These are phyloP conservation scores for Phaeodactylum tricornutum DNA, from an alignment of 108 stramenopile species.

Conservation along the genomic window DNA sequence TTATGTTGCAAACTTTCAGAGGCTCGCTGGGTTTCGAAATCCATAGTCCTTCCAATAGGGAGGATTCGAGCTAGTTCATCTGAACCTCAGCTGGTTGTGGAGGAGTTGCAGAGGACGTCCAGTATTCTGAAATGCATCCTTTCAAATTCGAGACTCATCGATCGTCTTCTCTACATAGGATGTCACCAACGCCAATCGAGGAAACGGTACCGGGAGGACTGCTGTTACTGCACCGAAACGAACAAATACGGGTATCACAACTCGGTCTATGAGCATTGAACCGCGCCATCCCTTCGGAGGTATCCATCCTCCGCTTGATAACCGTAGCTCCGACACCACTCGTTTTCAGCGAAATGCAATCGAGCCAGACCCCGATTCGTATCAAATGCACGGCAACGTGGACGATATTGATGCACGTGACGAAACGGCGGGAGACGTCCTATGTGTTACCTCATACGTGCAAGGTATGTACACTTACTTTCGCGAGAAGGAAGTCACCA, in stretches of 20 bases:
- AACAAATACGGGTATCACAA: slow-evolving; percentile 7
- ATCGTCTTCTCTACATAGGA: slow-evolving; percentile 13
- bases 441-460: slow-evolving; percentile 84
- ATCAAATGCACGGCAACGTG: slow-evolving; percentile 58
- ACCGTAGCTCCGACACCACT: no score
- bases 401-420: slow-evolving; percentile 91
- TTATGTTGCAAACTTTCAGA: no score
- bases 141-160: no score
- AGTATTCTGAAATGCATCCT: no score
- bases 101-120: no score
- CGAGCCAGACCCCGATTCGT: slow-evolving; percentile 7
- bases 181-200: slow-evolving; percentile 17
- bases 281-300: no score
- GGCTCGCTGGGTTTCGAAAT: no score
- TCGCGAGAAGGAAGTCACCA: slow-evolving; percentile 55
- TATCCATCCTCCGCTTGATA: no score
- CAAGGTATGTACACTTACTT: slow-evolving; percentile 88
- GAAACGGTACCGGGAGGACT: background rate
- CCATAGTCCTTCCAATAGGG: no score
- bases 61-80: no score
- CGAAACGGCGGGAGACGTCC: slow-evolving; percentile 65
- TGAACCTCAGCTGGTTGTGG: no score
- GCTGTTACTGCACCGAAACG: slow-evolving; percentile 4
- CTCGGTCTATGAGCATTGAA: slow-evolving; percentile 7
- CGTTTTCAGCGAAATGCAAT: no score